Conservation (phyloP, 352 stramenopile species). For the Phytophthora agathidicida region DNA sequence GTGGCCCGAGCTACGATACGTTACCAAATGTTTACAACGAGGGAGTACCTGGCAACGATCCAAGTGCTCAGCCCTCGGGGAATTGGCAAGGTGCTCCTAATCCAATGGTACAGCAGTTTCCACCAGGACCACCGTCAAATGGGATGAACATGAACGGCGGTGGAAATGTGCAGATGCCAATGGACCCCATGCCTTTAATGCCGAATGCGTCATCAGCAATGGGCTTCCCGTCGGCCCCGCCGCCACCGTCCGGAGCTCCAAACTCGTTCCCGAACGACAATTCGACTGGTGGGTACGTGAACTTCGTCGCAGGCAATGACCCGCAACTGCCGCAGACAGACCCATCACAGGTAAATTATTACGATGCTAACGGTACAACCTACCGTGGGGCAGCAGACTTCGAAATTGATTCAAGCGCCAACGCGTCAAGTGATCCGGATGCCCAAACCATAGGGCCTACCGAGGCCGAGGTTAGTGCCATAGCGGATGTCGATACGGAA, state of each 20-base stretch:
- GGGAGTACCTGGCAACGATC: constrained; percentile 4
- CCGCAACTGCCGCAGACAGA: constrained; percentile 41
- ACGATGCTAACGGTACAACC: constrained; percentile 67
- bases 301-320: constrained; percentile 70
- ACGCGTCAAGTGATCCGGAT: neutral
- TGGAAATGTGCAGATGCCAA: constrained; percentile 27
- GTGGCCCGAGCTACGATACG: constrained; percentile 26
- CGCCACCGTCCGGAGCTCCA: constrained; percentile 13
- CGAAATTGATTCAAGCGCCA: constrained; percentile 39
- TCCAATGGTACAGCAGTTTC: constrained; percentile 25
- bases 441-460: neutral
- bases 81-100: constrained; percentile 33
- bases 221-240: constrained; percentile 22
- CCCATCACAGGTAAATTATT: constrained; percentile 62
- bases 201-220: constrained; percentile 25
- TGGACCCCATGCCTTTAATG: constrained; percentile 32
- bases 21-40: constrained; percentile 37
- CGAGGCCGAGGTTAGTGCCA: neutral
- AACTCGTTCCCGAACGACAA: constrained; percentile 26
- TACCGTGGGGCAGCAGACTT: constrained; percentile 68
- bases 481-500: constrained; percentile 71
- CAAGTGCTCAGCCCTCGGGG: constrained; percentile 10
- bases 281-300: constrained; percentile 29
- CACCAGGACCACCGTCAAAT: constrained; percentile 12
- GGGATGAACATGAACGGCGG: constrained; percentile 20